phyloP scores from a whole-genome alignment of 2,329 filamentous ascomycete species.

The Colletotrichum lindemuthianum region DNA sequence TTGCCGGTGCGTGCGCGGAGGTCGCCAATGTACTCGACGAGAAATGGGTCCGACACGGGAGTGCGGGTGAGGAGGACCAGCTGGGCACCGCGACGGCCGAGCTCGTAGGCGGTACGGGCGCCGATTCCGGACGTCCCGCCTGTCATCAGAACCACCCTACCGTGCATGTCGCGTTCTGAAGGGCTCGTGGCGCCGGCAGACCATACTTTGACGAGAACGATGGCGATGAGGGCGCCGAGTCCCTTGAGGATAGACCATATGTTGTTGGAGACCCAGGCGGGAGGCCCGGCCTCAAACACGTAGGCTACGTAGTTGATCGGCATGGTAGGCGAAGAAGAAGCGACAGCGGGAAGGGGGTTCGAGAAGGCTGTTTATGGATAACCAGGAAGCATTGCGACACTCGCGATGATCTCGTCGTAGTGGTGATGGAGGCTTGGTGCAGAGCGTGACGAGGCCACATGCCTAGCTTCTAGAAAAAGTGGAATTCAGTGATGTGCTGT shows the following conservation, averaged over 20 bases:
- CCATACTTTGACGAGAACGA: constrained; percentile 74
- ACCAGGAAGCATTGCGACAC: constrained; percentile 7
- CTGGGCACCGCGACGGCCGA: constrained; percentile 87
- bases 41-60: constrained; percentile 83
- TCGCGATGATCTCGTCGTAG: too few relatives aligned
- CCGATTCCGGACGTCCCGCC: constrained; percentile 95
- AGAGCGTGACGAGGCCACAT: constrained; percentile 8
- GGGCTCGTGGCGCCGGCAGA: constrained; percentile 79
- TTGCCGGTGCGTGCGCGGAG: constrained; percentile 81
- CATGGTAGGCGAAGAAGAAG: constrained; percentile 49
- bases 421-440: not conserved
- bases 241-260: constrained; percentile 54
- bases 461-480: constrained; percentile 32
- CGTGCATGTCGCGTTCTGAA: constrained; percentile 87
- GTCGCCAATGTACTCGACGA: constrained; percentile 93
- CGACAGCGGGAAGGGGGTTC: constrained; percentile 29
- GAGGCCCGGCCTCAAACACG: constrained; percentile 59
- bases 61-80: constrained; percentile 89
- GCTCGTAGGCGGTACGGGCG: constrained; percentile 75
- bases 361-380: not conserved
- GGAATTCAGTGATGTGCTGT: constrained; percentile 15
- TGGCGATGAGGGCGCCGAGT: constrained; percentile 46
- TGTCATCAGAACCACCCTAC: constrained; percentile 92
- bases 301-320: constrained; percentile 62
- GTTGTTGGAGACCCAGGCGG: constrained; percentile 58